Percentiles rank a stretch among this genome's conserved stretches.
phyloP scores from a whole-genome alignment of 176 grass and related monocot genomes.

The Oryza meridionalis region DNA sequence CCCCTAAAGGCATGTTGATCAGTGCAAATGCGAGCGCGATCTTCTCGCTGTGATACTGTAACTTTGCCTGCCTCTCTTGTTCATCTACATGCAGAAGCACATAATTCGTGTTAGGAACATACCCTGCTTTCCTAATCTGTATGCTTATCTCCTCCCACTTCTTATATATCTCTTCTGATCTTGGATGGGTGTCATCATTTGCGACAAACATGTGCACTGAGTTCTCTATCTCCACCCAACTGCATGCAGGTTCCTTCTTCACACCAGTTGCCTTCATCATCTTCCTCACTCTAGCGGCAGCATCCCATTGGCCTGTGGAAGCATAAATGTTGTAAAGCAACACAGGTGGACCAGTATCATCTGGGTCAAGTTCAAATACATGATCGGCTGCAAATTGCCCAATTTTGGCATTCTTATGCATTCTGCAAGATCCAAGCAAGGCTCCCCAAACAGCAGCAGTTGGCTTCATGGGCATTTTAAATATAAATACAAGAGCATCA shows the following conservation, averaged over 20 bases:
- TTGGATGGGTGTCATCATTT: constrained; percentile 60
- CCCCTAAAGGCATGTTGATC: constrained; percentile 60
- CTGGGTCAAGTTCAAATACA: constrained; percentile 72
- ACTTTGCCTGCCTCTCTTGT: constrained; percentile 56
- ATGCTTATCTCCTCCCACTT: constrained; percentile 67
- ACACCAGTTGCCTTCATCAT: constrained; percentile 68
- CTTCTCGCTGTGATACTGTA: constrained; percentile 83
- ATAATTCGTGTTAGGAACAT: constrained; percentile 62
- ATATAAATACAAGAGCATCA: constrained; percentile 56
- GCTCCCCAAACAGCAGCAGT: constrained; percentile 82
- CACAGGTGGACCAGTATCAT: constrained; percentile 65
- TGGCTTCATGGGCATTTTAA: constrained; percentile 65
- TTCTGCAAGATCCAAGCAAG: constrained; percentile 77
- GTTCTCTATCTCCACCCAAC: constrained; percentile 76
- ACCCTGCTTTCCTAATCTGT: constrained; percentile 65
- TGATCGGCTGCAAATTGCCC: constrained; percentile 56
- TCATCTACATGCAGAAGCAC: constrained; percentile 58
- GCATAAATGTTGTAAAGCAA: constrained; percentile 78
- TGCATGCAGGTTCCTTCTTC: constrained; percentile 83
- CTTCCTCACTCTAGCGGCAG: constrained; percentile 66
- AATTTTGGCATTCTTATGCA: constrained; percentile 65
- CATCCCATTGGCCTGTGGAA: constrained; percentile 64
- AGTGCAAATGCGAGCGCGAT: constrained; percentile 75
- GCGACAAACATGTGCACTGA: constrained; percentile 79
- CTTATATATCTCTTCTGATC: constrained; percentile 55